Evolutionary conservation across 2,329 filamentous ascomycete genomes (phyloP), one percentile per base, ranked within the genome.

Genomic region (Penicillium freii): DNA sequence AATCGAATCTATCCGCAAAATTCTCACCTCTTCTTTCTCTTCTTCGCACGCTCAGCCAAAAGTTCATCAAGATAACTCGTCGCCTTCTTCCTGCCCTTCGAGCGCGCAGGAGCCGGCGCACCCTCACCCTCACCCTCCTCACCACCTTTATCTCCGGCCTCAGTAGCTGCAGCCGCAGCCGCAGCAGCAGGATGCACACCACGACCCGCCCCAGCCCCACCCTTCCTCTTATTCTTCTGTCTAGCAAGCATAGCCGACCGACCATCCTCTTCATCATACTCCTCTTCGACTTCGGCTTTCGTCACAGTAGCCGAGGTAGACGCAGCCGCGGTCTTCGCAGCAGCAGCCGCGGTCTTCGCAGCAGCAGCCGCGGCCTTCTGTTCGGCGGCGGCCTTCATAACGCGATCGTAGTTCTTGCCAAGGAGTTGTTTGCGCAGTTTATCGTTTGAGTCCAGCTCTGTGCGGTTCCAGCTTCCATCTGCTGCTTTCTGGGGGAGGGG

Each of bases 51-150:
- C 47, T 74, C 66, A n/a, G 72, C 72, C 47, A 78, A 63, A 17
- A 85, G 68, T 61, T 85, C 81, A 67, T 86, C 83, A 25, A 86
- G 71, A 64, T 81, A 85, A 59, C 77, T 83, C 15, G 67, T 73
- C 1, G 73, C 73, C 49, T 77, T 75, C 62, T 77, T 80, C 29
- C 68, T 71, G 23, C 63, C 66, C 51, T 69, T 73, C 10, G 62
- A 46, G 25, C 57, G 54, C 43, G 50, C 57, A 29, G 58, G 54
- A 59, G 51, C n/a, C 36, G 56, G 21, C 19, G 43, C 56, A 31
- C 51, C 47, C 42, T 55, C 53, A 51, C 57, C 51, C 48, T 51
- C 48, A 25, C 42, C 36, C 11, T 49, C 19, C 9, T 43, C 50
- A 6, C 54, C 42, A 55, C 19, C 19, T 40, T 50, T 50, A 31